Evolutionary conservation across 2,329 filamentous ascomycete species (phyloP).

Genomic region (Cercospora sp.): DNA sequence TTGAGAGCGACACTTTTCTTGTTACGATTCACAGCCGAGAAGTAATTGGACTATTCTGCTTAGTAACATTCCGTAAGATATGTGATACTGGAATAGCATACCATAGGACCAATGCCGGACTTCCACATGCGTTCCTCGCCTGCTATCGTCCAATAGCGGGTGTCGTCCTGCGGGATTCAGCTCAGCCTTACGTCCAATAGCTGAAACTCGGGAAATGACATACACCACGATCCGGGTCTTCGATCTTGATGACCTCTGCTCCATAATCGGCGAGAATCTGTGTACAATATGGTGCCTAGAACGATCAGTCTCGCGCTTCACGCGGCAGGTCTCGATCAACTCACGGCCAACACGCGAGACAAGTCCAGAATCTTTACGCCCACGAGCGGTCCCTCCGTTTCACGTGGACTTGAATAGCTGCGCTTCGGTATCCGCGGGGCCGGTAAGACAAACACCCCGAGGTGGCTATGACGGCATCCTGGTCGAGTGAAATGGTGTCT

Average conservation of each 20-base stretch:
- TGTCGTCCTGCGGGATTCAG: constrained; percentile 28
- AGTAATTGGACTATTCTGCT: constrained; percentile 39
- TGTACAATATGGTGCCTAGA: constrained; percentile 32
- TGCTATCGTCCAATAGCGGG: constrained; percentile 30
- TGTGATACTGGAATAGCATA: background rate
- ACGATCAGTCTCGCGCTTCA: background rate
- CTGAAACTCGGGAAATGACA: background rate
- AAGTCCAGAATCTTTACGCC: constrained; percentile 27
- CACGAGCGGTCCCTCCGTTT: constrained; percentile 18
- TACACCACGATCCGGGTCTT: constrained; percentile 30
- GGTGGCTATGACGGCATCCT: constrained; percentile 8
- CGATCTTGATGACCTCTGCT: constrained; percentile 37
- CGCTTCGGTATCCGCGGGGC: constrained; percentile 19
- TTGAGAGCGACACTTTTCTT: constrained; percentile 46
- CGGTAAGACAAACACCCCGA: constrained; percentile 11
- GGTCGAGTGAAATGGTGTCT: constrained; percentile 2
- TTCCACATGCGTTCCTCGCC: constrained; percentile 34
- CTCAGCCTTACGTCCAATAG: background rate
- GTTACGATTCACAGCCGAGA: constrained; percentile 49
- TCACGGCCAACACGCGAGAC: constrained; percentile 26
- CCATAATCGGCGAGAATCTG: constrained; percentile 38
- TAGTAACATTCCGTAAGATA: background rate
- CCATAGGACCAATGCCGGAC: constrained; percentile 24
- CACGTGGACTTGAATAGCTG: constrained; percentile 14
- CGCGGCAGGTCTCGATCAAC: background rate